Base-by-base conservation (phyloP, 306 rosid species). In the Quercus dentata region DNA sequence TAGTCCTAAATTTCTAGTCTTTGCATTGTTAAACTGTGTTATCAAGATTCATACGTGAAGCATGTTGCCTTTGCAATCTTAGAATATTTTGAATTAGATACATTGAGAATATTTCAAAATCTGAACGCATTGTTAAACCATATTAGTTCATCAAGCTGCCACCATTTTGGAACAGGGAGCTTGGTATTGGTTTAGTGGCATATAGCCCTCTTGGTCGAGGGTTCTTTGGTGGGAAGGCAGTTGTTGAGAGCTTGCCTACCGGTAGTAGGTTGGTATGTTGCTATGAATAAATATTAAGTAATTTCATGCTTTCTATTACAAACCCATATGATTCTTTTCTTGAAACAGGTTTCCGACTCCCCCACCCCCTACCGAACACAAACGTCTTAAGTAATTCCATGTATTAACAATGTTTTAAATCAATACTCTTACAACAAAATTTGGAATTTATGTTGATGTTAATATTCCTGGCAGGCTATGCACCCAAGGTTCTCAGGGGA, bases 121-220 rank as follows among this genome's bases (percentile, higher is more conserved):
- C 23, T 56, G 9, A 57, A 21, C 28, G 10, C 51, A 68, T 41
- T 44, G 67, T 57, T 73, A 28, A 38, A 65, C 57, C 75, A 4
- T 33, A 38, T n/a, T 52, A 49, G 15, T 38, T 49, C 49, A 30
- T 23, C 69, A 68, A 21, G 65, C 21, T 58, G 28, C 58, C 74
- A 49, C 27, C 20, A 30, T 49, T 28, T 27, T 27, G 52, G 33
- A 61, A 56, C 77, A 90, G 94, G 74, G 87, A 92, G 63, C 88
- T 92, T 23, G 97, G 94, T 76, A 92, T 90, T 31, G 92, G 91
- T 46, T 85, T 92, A 69, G 94, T 92, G 28, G 86, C 91, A 46
- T 90, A 90, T 71, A 87, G 92, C 77, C 92, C 97, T 31, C 94
- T 92, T 54, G 91, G 94, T 20, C 83, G 88, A 3, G 94, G 97